Percentiles rank a stretch among this genome's conserved stretches.
These are phyloP conservation scores for Termitomyces sp. DNA, from an alignment of 768 basidiomycete species.

Conservation along the genomic window DNA sequence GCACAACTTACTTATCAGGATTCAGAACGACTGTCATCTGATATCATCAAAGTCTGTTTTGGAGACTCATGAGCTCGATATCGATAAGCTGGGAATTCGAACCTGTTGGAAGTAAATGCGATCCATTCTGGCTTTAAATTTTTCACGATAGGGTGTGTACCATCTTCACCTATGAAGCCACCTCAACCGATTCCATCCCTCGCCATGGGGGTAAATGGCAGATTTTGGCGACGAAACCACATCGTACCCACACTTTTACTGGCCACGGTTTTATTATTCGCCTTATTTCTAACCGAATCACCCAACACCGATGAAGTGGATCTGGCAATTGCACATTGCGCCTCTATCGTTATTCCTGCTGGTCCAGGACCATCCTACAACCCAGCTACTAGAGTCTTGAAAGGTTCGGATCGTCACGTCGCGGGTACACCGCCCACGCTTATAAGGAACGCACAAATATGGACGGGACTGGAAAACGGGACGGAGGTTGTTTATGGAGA, in stretches of 20 bases:
- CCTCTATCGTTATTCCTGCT: slow-evolving; percentile 10
- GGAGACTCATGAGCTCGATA: no score
- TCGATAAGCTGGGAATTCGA: not conserved
- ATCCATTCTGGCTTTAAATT: not conserved
- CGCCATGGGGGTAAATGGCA: not conserved
- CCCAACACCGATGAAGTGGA: not conserved
- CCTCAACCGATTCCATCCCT: not conserved
- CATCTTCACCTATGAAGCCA: slow-evolving; percentile 6
- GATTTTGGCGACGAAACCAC: not conserved
- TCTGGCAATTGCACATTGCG: slow-evolving; percentile 5
- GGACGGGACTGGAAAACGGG: slow-evolving; percentile 68
- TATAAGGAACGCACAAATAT: slow-evolving; percentile 70
- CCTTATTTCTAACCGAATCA: not conserved
- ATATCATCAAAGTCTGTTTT: no score
- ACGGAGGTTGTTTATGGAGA: slow-evolving; percentile 55
- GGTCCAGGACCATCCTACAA: slow-evolving; percentile 8
- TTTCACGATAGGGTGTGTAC: not conserved
- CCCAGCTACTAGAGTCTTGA: slow-evolving; percentile 2
- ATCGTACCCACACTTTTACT: not conserved
- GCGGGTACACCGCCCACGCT: slow-evolving; percentile 50
- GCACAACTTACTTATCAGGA: no score
- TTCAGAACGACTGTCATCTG: no score
- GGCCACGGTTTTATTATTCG: not conserved
- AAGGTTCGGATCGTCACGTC: slow-evolving; percentile 52
- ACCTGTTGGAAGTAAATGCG: not conserved